Percentiles rank a stretch among this genome's conserved stretches.
Conservation (phyloP, 371 early-diverging fungal species). For the Blakeslea trispora region DNA sequence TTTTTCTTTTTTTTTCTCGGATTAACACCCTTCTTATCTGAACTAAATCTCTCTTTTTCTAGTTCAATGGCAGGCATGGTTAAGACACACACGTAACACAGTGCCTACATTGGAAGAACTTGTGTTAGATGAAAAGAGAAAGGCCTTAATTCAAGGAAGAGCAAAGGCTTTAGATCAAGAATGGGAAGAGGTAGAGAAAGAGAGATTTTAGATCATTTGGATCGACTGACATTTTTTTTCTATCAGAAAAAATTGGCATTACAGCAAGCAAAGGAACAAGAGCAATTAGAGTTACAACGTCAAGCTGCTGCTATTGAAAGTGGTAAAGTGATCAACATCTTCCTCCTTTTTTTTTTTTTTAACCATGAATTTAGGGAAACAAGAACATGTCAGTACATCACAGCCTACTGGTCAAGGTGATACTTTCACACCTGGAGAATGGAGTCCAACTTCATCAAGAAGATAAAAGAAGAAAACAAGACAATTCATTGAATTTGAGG, state of each 20-base stretch:
- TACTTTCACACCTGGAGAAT: slow-evolving; percentile 45
- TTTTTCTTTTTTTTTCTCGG: too few relatives aligned
- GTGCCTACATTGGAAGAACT: slow-evolving; percentile 60
- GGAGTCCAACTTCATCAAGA: slow-evolving; percentile 25
- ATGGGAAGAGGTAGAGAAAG: slow-evolving; percentile 29
- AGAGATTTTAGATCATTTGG: too few relatives aligned
- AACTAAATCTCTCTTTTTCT: slow-evolving; percentile 18
- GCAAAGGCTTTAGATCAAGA: slow-evolving; percentile 36
- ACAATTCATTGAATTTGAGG: too few relatives aligned
- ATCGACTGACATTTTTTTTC: too few relatives aligned
- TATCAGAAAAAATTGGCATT: slow-evolving; percentile 21
- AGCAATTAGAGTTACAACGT: slow-evolving; percentile 11
- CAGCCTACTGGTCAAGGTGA: slow-evolving; percentile 43
- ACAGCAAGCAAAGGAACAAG: slow-evolving; percentile 14
- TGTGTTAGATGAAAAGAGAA: slow-evolving; percentile 34
- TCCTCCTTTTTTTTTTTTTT: too few relatives aligned
- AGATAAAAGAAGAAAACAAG: background rate
- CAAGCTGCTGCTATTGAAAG: slow-evolving; percentile 10
- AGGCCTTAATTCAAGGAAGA: slow-evolving; percentile 53
- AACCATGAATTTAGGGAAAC: too few relatives aligned
- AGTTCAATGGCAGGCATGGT: slow-evolving; percentile 78
- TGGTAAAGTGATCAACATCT: too few relatives aligned
- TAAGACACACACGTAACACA: slow-evolving; percentile 62
- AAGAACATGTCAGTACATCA: slow-evolving; percentile 8
- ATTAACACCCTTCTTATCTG: too few relatives aligned